Conservation (phyloP, 164 flowering plant species). For the Sedum album region DNA sequence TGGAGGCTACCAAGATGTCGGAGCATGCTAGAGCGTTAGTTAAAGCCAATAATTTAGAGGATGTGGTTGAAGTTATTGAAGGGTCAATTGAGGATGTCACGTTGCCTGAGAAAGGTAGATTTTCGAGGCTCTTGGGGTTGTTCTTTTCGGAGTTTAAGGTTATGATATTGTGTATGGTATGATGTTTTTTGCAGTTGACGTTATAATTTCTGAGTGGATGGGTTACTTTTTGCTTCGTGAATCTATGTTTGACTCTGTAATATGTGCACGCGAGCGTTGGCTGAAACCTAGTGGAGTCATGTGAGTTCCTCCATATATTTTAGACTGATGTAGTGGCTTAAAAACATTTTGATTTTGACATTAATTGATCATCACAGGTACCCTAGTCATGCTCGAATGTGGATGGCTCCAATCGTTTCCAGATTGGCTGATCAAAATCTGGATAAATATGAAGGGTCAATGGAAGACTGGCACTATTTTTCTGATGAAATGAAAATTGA, state of each 20-base stretch:
- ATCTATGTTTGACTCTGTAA: conserved; percentile 98
- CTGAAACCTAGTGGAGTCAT: conserved; percentile 67
- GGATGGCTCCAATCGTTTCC: conserved; percentile 87
- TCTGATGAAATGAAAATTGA: conserved; percentile 46
- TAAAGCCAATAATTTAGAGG: conserved; percentile 58
- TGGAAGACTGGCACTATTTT: conserved; percentile 73
- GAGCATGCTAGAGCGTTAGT: conserved; percentile 82
- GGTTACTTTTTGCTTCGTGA: conserved; percentile 25
- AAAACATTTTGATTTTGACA: too few relatives aligned
- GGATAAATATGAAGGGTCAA: conserved; percentile 56
- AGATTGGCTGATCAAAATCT: conserved; percentile 59
- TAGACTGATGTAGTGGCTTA: too few relatives aligned
- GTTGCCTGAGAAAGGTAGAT: conserved; percentile 76
- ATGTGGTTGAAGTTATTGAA: conserved; percentile 84
- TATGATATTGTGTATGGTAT: background rate
- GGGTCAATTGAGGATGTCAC: conserved; percentile 76
- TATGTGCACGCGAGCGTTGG: conserved; percentile 95
- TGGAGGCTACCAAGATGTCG: conserved; percentile 98
- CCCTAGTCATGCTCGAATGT: conserved; percentile 98
- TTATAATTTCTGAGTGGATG: too few relatives aligned
- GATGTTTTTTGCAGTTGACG: conserved; percentile 47
- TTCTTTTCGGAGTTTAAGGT: background rate
- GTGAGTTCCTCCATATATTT: too few relatives aligned
- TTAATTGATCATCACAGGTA: too few relatives aligned
- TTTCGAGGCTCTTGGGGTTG: background rate